Evolutionary conservation across 2,329 filamentous ascomycete genomes (phyloP).

Genomic region (Epichloe sylvatica): DNA sequence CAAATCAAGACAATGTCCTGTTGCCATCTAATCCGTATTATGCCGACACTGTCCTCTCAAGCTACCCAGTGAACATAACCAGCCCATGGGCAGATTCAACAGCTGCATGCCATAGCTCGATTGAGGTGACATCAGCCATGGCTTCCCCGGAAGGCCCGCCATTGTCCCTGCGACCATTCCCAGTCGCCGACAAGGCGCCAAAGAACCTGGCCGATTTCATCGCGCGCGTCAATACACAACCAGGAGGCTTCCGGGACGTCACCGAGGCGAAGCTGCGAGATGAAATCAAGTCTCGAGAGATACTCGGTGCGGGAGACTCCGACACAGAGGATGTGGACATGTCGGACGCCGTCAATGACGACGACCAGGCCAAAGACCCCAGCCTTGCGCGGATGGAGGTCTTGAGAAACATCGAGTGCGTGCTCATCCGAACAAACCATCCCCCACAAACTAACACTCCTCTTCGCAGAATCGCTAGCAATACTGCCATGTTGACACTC

Average conservation of each 20-base stretch:
- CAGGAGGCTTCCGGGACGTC: conserved; percentile 66
- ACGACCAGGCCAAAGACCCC: conserved; percentile 29
- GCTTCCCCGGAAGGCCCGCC: conserved; percentile 19
- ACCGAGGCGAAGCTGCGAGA: conserved; percentile 58
- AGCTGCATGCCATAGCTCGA: background rate
- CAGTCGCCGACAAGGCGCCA: conserved; percentile 40
- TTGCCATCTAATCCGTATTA: no score
- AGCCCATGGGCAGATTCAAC: background rate
- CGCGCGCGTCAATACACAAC: conserved; percentile 62
- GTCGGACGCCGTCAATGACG: conserved; percentile 33
- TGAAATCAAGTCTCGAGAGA: conserved; percentile 41
- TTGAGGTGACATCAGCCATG: conserved; percentile 13
- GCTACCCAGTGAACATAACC: no score
- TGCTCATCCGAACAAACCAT: background rate
- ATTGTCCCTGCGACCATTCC: conserved; percentile 27
- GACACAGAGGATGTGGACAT: conserved; percentile 32
- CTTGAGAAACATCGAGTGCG: conserved; percentile 43
- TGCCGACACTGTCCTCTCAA: no score
- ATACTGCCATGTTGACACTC: conserved; percentile 54
- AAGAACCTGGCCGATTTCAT: conserved; percentile 62
- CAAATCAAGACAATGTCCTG: no score
- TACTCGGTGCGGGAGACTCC: conserved; percentile 27
- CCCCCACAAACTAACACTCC: background rate
- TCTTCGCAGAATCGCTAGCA: conserved; percentile 22
- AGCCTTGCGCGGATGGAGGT: conserved; percentile 45